A percentile compares a stretch with the other conserved stretches of the same genome.
phyloP scores from a whole-genome alignment of 164 flowering plant species.

The Platanus orientalis region DNA sequence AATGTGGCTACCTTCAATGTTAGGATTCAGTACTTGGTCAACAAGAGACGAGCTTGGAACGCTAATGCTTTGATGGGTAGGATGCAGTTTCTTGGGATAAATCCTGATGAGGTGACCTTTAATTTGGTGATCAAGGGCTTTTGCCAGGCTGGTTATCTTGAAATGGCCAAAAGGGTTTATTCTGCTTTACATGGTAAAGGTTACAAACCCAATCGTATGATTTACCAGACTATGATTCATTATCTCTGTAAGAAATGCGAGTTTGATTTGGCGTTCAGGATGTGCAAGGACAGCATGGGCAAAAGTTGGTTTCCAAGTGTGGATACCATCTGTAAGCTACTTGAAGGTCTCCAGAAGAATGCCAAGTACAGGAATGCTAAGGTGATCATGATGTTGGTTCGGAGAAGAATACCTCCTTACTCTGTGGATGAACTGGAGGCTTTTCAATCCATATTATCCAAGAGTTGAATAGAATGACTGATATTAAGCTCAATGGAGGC shows the following conservation, averaged over 20 bases:
- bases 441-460: slow-evolving; percentile 28
- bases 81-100: slow-evolving; percentile 45
- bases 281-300: slow-evolving; percentile 57
- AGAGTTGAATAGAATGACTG: no score
- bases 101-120: slow-evolving; percentile 70
- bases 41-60: slow-evolving; percentile 47
- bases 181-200: slow-evolving; percentile 41
- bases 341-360: slow-evolving; percentile 47
- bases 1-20: slow-evolving; percentile 69
- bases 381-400: slow-evolving; percentile 36
- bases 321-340: slow-evolving; percentile 41
- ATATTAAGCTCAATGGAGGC: neutral
- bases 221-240: slow-evolving; percentile 82
- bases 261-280: slow-evolving; percentile 49
- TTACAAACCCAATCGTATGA: slow-evolving; percentile 47
- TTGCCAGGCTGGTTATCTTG: slow-evolving; percentile 43
- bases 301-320: slow-evolving; percentile 56
- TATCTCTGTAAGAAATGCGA: slow-evolving; percentile 57
- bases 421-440: slow-evolving; percentile 26
- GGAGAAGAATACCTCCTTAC: slow-evolving; percentile 51
- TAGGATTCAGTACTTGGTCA: slow-evolving; percentile 61
- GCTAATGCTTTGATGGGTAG: slow-evolving; percentile 47
- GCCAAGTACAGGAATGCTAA: slow-evolving; percentile 36
- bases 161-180: slow-evolving; percentile 69
- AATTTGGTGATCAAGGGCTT: slow-evolving; percentile 81